Evolutionary conservation across 345 rosid genomes (phyloP).

Genomic region (Brassica juncea): DNA sequence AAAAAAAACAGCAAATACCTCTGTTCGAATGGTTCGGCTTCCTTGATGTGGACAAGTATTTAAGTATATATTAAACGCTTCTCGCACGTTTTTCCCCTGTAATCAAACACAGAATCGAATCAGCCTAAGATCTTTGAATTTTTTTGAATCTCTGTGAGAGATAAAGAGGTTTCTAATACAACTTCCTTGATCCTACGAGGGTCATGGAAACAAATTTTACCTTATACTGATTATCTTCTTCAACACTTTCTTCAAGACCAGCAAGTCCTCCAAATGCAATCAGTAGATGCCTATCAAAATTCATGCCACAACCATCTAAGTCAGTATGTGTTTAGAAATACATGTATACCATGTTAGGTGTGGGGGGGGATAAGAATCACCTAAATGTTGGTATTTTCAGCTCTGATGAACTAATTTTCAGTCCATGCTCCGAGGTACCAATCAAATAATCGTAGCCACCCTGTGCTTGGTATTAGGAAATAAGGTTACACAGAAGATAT

Average conservation of each 20-base stretch:
- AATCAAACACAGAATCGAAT: background rate
- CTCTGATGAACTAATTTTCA: conserved; percentile 62
- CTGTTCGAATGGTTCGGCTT: conserved; percentile 3
- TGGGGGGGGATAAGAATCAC: conserved; percentile 36
- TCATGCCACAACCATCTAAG: conserved; percentile 24
- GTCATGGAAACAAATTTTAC: background rate
- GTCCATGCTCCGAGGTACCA: conserved; percentile 98
- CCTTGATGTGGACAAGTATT: background rate
- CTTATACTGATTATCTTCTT: background rate
- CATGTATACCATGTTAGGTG: background rate
- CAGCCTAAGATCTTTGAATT: background rate
- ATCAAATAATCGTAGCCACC: conserved; percentile 89
- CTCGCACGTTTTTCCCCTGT: background rate
- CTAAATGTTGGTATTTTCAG: conserved; percentile 69
- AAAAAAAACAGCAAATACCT: background rate
- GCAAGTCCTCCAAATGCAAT: background rate
- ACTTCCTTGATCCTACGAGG: background rate
- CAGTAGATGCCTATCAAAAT: background rate
- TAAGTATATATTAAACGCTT: background rate
- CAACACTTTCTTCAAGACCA: background rate
- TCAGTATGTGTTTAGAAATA: conserved; percentile 25
- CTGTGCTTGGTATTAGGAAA: conserved; percentile 49
- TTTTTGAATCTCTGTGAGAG: background rate
- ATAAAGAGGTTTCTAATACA: background rate
- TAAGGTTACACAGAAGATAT: conserved; percentile 9